Evolutionary conservation across 495 filamentous ascomycete genomes (phyloP), one percentile per base, ranked within the genome.

Genomic region (Penicillium malachiteum): DNA sequence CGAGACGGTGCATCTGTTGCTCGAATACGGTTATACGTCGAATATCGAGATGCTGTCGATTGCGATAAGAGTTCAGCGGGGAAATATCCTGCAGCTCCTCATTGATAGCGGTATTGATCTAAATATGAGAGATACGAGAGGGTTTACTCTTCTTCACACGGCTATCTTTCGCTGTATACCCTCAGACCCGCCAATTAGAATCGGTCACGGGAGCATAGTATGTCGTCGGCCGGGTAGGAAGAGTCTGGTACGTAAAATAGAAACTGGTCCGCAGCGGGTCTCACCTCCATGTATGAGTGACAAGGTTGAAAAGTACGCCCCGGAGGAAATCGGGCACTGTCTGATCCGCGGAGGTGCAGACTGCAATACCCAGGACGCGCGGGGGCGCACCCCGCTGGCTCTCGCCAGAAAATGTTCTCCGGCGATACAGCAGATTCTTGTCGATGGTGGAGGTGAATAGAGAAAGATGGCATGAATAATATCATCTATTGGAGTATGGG

Each of bases 381-480:
- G 3, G 13, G 37, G 37, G 6, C 18, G n/a, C 38, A 51, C 49
- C 5, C 49, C 49, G 13, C n/a, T 51, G 18, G 17, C 14, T 43
- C 11, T 43, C 16, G 41, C 41, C 3, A 43, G 2, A 21, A 4
- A 9, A 43, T 26, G 4, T 21, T 4, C 16, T 21, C 41, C 14
- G 41, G 41, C 14, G 41, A 21, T 43, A 43, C 41, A 43, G 41
- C 41, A 43, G 41, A 43, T 43, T 0, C 41, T 43, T 43, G 41
- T 26, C 41, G 41, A 43, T 43, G 17, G 41, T 43, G 41, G 41
- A 21, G 41, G 17, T 21, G 17, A 26, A 21, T 21, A 37, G 34
- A 5, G 34, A 37, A 37, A 37, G 34, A 37, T 37, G 5, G 34
- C 5, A 37, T 37, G 34, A 37, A 37, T 9, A 37, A 37, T 37